A percentile compares a stretch with the other conserved stretches of the same genome.
These are phyloP conservation scores for Fusarium armeniacum DNA, from an alignment of 2,329 filamentous ascomycete genomes.

Conservation along the genomic window DNA sequence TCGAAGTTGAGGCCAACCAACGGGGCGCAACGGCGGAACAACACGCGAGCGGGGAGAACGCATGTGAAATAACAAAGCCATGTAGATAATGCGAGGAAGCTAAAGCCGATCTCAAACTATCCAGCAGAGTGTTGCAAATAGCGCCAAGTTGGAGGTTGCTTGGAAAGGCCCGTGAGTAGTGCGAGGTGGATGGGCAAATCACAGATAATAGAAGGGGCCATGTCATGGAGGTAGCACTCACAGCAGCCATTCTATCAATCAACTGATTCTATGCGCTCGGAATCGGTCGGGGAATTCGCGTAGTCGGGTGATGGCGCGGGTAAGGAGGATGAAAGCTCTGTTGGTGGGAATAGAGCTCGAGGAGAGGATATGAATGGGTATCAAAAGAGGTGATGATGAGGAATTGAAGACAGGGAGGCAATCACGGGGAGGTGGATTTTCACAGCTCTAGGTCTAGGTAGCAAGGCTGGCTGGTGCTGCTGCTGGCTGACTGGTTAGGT, in stretches of 20 bases:
- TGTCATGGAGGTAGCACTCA: conserved; percentile 52
- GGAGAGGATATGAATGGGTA: conserved; percentile 51
- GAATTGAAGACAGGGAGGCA: conserved; percentile 50
- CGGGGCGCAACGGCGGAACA: conserved; percentile 42
- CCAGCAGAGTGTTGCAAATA: neutral
- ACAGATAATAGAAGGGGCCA: conserved; percentile 38
- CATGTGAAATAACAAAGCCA: conserved; percentile 9
- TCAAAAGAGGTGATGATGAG: conserved; percentile 52
- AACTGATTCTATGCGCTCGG: conserved; percentile 52
- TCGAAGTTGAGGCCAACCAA: conserved; percentile 35
- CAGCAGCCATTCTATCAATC: conserved; percentile 60
- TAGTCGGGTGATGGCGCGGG: conserved; percentile 43
- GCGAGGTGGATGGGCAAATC: conserved; percentile 28
- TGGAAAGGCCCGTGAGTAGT: conserved; percentile 9
- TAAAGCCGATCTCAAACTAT: neutral
- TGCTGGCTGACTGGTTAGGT: conserved; percentile 39
- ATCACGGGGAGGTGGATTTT: conserved; percentile 53
- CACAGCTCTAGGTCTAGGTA: conserved; percentile 47
- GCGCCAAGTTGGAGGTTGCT: conserved; percentile 22
- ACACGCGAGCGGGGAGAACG: conserved; percentile 44
- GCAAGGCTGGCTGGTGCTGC: conserved; percentile 46
- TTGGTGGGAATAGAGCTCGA: conserved; percentile 40
- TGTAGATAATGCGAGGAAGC: conserved; percentile 1
- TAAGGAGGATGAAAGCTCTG: conserved; percentile 32
- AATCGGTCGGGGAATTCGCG: conserved; percentile 37